Evolutionary conservation across 768 basidiomycete genomes (phyloP).

Genomic region (Phylloporus sp.): DNA sequence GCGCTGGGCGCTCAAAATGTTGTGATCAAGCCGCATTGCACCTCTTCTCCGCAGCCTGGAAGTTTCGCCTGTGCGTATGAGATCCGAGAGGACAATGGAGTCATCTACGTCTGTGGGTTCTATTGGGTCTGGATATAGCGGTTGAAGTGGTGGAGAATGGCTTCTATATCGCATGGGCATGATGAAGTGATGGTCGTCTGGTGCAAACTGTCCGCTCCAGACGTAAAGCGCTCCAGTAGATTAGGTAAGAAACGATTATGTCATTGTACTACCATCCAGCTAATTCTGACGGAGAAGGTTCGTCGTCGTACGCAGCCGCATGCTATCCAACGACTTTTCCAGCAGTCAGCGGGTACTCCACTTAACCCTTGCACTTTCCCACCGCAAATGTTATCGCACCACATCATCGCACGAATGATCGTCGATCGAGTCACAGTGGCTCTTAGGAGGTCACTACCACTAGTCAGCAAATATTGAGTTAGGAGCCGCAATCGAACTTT

Average conservation of each 20-base stretch:
- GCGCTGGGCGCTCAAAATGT: constrained; percentile 25
- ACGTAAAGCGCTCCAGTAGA: background rate
- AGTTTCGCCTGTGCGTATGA: constrained; percentile 69
- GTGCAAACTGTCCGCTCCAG: constrained; percentile 2
- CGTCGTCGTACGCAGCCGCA: too few relatives aligned
- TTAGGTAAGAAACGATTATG: constrained; percentile 13
- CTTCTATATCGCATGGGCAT: constrained; percentile 32
- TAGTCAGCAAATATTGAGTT: too few relatives aligned
- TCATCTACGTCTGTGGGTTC: constrained; percentile 53
- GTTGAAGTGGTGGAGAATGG: constrained; percentile 4
- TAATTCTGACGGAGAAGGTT: too few relatives aligned
- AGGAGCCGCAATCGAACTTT: too few relatives aligned
- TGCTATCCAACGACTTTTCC: too few relatives aligned
- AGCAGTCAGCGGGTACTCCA: too few relatives aligned
- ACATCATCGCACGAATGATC: too few relatives aligned
- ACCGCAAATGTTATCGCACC: too few relatives aligned
- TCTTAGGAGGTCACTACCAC: too few relatives aligned
- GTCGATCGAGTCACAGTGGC: too few relatives aligned
- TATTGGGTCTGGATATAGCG: constrained; percentile 15
- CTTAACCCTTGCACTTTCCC: too few relatives aligned
- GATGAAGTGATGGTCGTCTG: constrained; percentile 23
- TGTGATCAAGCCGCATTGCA: constrained; percentile 60
- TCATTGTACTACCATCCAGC: constrained; percentile 2
- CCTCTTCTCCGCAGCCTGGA: constrained; percentile 70
- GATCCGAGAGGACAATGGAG: constrained; percentile 66